These are phyloP conservation scores for Cordyceps tenuipes DNA, from an alignment of 2,329 filamentous ascomycete genomes.

Conservation along the genomic window DNA sequence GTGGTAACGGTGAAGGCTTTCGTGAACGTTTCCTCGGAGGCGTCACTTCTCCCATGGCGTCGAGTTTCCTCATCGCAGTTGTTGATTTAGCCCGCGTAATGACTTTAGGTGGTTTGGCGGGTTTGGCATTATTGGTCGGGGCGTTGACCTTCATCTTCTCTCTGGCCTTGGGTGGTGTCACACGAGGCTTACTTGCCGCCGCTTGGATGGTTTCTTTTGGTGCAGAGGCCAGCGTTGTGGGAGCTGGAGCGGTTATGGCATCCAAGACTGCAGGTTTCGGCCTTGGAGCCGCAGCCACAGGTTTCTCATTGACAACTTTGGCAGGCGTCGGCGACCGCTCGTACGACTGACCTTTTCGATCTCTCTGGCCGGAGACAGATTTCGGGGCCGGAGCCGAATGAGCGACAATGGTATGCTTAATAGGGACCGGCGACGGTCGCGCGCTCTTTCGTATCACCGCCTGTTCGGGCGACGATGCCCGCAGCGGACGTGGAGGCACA, in stretches of 20 bases:
- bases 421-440: neutral
- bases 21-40: neutral
- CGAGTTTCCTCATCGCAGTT: neutral
- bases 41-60: neutral
- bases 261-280: neutral
- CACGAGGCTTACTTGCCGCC: conserved; percentile 7
- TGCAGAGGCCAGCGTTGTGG: neutral
- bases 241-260: neutral
- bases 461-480: neutral
- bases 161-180: neutral
- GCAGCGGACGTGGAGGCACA: conserved; percentile 26
- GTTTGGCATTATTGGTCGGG: neutral
- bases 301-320: neutral
- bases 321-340: neutral
- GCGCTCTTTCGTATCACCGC: neutral
- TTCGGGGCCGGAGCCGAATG: neutral
- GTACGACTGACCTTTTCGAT: neutral
- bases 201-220: neutral
- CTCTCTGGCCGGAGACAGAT: neutral
- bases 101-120: neutral
- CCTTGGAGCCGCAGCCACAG: neutral
- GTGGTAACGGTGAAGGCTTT: neutral
- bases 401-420: neutral
- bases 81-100: neutral
- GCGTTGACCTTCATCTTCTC: neutral